Evolutionary conservation across 176 grass and related monocot species (phyloP).

Genomic region (Oryza australiensis): DNA sequence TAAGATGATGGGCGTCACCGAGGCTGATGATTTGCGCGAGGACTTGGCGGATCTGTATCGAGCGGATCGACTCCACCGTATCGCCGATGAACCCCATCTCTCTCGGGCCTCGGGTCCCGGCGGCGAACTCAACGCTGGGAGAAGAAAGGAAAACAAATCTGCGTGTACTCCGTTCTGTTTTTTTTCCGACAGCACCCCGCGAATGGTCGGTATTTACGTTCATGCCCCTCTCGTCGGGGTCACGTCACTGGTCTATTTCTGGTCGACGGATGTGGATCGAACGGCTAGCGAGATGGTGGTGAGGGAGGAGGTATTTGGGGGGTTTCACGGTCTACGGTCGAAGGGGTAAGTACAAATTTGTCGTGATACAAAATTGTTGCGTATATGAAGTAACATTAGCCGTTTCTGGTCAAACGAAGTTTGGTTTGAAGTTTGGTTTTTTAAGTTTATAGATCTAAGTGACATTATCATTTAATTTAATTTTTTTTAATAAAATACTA

Average conservation of each 20-base stretch:
- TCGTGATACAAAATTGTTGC: no score
- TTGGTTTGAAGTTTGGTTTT: no score
- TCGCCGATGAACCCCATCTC: conserved; percentile 64
- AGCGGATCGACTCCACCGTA: conserved; percentile 64
- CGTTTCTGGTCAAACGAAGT: no score
- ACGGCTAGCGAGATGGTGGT: neutral
- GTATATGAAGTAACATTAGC: no score
- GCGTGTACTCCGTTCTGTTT: neutral
- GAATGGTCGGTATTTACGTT: neutral
- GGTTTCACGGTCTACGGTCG: no score
- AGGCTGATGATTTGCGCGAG: conserved; percentile 71
- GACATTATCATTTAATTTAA: no score
- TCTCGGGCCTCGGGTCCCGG: neutral
- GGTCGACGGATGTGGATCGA: neutral
- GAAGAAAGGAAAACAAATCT: neutral
- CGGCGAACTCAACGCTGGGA: neutral
- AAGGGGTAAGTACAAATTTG: no score
- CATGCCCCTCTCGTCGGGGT: neutral
- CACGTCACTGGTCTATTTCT: neutral
- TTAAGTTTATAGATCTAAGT: no score
- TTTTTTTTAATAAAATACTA: no score
- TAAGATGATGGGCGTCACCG: conserved; percentile 30
- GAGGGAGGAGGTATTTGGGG: no score
- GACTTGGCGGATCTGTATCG: conserved; percentile 66
- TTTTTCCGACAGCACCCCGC: neutral